Conservation (phyloP, 345 rosid species). For the Melaleuca quinquenervia region DNA sequence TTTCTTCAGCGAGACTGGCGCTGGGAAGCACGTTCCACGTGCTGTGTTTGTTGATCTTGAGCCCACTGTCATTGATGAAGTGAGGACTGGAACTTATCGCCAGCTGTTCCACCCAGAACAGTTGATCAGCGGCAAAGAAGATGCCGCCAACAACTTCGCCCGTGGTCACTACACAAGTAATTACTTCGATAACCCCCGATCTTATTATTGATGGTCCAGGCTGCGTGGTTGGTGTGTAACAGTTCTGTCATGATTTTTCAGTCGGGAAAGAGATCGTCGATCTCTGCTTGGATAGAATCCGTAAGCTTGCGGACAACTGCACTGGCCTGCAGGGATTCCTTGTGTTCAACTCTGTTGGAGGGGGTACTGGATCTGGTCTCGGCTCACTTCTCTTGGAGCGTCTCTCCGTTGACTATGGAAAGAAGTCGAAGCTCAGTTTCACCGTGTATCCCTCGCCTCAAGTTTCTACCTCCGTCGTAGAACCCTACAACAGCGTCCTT, state of each 20-base stretch:
- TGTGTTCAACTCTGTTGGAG: slow-evolving; percentile 55
- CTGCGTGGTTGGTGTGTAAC: background rate
- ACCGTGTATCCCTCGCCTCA: slow-evolving; percentile 53
- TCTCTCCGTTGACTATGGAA: slow-evolving; percentile 48
- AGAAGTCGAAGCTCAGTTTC: slow-evolving; percentile 50
- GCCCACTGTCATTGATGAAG: slow-evolving; percentile 57
- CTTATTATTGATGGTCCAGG: background rate
- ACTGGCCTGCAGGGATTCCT: slow-evolving; percentile 55
- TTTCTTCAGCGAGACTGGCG: slow-evolving; percentile 49
- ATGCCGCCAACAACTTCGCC: slow-evolving; percentile 52
- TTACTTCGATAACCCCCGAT: background rate
- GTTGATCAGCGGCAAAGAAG: slow-evolving; percentile 50
- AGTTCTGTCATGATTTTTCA: background rate
- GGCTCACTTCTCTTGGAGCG: slow-evolving; percentile 54
- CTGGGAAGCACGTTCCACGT: slow-evolving; percentile 48
- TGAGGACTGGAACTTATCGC: slow-evolving; percentile 37
- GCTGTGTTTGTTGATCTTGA: slow-evolving; percentile 46
- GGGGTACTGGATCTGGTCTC: slow-evolving; percentile 55
- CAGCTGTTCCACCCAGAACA: slow-evolving; percentile 52
- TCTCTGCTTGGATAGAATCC: slow-evolving; percentile 44
- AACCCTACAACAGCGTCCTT: slow-evolving; percentile 48
- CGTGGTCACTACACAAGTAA: slow-evolving; percentile 51
- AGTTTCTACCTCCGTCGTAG: slow-evolving; percentile 51
- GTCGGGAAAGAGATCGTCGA: slow-evolving; percentile 56
- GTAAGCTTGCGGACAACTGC: slow-evolving; percentile 53